phyloP scores from a whole-genome alignment of 2,329 filamentous ascomycete species.

The Mollisiaceae sp. region DNA sequence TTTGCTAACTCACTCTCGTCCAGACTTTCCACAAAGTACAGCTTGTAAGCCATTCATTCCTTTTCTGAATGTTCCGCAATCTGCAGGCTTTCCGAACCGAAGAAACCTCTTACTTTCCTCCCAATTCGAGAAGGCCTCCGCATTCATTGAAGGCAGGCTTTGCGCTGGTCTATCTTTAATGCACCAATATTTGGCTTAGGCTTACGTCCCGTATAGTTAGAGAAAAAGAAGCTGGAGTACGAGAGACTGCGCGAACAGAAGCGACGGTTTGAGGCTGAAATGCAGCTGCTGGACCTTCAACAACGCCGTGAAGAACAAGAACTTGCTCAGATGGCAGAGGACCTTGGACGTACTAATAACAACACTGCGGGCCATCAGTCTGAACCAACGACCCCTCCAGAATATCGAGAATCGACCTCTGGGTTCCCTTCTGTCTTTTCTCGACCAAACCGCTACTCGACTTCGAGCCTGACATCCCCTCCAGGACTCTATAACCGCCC shows the following conservation, averaged over 20 bases:
- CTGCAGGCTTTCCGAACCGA: conserved; percentile 6
- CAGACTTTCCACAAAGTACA: conserved; percentile 75
- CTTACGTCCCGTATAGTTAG: conserved; percentile 67
- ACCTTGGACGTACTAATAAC: conserved; percentile 64
- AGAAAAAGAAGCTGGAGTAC: conserved; percentile 92
- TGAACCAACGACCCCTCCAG: conserved; percentile 94
- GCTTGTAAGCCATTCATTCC: conserved; percentile 62
- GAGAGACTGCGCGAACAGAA: conserved; percentile 90
- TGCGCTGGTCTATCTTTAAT: conserved; percentile 7
- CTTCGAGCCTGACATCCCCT: conserved; percentile 83
- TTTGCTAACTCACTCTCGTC: conserved; percentile 31
- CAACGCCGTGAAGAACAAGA: conserved; percentile 84
- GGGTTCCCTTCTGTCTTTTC: conserved; percentile 82
- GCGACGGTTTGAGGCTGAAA: conserved; percentile 87
- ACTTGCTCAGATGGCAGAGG: conserved; percentile 82
- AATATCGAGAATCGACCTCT: conserved; percentile 75
- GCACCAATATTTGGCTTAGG: conserved; percentile 18
- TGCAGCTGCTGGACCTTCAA: conserved; percentile 87
- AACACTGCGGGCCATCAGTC: conserved; percentile 73
- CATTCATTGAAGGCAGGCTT: neutral
- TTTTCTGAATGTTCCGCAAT: conserved; percentile 12
- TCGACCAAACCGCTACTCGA: conserved; percentile 85
- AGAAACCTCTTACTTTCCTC: conserved; percentile 4
- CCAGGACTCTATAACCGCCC: conserved; percentile 76
- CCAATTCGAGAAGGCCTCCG: neutral